A percentile compares a stretch with the other conserved stretches of the same genome.
phyloP scores from a whole-genome alignment of 352 stramenopile genomes.

The Globisporangium paddicum region DNA sequence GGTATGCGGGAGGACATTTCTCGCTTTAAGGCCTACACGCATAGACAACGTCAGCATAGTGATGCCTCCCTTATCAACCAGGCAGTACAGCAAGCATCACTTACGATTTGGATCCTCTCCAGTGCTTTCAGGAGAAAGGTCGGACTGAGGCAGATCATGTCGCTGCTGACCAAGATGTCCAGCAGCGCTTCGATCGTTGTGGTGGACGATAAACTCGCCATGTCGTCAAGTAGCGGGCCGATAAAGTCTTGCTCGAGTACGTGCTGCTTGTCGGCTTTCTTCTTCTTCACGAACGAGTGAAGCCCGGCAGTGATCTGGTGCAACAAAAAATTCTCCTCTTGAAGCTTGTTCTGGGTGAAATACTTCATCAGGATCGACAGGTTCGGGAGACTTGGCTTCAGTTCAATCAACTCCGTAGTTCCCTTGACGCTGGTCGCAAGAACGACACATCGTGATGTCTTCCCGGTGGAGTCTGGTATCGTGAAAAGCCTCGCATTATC shows the following conservation, averaged over 20 bases:
- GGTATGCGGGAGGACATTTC: constrained; percentile 54
- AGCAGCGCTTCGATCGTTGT: constrained; percentile 69
- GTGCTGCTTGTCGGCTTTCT: constrained; percentile 25
- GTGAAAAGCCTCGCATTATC: constrained; percentile 67
- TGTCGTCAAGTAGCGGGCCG: constrained; percentile 55
- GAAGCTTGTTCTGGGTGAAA: constrained; percentile 81
- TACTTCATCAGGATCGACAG: constrained; percentile 74
- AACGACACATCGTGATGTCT: constrained; percentile 49
- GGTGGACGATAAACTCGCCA: constrained; percentile 51
- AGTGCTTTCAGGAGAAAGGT: constrained; percentile 57
- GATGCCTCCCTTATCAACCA: not conserved
- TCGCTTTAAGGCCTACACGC: constrained; percentile 38
- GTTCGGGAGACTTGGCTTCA: constrained; percentile 52
- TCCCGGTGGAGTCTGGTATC: constrained; percentile 27
- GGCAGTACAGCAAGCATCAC: not conserved
- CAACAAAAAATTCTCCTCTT: constrained; percentile 84
- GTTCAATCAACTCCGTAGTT: constrained; percentile 49
- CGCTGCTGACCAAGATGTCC: constrained; percentile 54
- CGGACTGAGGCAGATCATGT: constrained; percentile 56
- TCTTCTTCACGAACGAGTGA: constrained; percentile 72
- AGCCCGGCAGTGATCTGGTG: constrained; percentile 74
- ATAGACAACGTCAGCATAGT: not conserved
- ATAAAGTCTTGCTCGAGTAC: constrained; percentile 50
- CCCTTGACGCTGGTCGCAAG: constrained; percentile 28
- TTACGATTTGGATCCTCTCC: constrained; percentile 58